Conservation (phyloP, 2,329 filamentous ascomycete genomes). For the Sporothrix curviconia region DNA sequence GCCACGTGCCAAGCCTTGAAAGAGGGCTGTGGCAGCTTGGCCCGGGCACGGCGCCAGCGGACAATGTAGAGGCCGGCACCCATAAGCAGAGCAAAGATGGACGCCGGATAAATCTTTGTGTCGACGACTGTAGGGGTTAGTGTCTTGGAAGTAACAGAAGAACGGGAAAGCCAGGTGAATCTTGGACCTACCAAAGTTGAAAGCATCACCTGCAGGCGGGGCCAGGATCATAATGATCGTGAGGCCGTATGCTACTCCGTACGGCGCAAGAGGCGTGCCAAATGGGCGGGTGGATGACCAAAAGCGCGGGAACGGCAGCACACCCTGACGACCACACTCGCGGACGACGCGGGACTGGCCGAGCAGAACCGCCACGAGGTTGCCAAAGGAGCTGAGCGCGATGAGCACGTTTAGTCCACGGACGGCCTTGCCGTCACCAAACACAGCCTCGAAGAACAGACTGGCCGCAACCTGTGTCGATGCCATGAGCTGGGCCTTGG, state of each 20-base stretch:
- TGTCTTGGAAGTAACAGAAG: rapidly evolving
- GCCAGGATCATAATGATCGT: conserved; percentile 55
- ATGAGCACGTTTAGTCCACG: conserved; percentile 52
- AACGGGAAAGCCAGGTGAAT: neutral
- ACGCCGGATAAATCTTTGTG: conserved; percentile 50
- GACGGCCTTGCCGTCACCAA: conserved; percentile 42
- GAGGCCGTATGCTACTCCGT: conserved; percentile 48
- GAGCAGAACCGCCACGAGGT: conserved; percentile 48
- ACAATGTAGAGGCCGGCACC: conserved; percentile 52
- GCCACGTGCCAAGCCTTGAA: conserved; percentile 55
- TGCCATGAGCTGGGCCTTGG: conserved; percentile 43
- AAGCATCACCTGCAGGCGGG: conserved; percentile 56
- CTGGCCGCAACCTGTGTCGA: conserved; percentile 48
- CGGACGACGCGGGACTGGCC: conserved; percentile 51
- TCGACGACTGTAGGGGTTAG: conserved; percentile 40
- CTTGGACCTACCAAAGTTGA: conserved; percentile 48
- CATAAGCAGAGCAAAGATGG: conserved; percentile 52
- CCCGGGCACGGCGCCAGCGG: conserved; percentile 45
- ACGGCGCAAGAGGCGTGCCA: conserved; percentile 55
- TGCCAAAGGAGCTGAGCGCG: conserved; percentile 51
- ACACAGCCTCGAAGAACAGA: conserved; percentile 53
- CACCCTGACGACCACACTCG: conserved; percentile 56
- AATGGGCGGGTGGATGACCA: conserved; percentile 59
- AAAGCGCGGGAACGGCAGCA: conserved; percentile 50
- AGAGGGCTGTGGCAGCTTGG: conserved; percentile 40